phyloP scores from a whole-genome alignment of 1,139 yeast genomes.

The Blastobotrys illinoisensis region DNA sequence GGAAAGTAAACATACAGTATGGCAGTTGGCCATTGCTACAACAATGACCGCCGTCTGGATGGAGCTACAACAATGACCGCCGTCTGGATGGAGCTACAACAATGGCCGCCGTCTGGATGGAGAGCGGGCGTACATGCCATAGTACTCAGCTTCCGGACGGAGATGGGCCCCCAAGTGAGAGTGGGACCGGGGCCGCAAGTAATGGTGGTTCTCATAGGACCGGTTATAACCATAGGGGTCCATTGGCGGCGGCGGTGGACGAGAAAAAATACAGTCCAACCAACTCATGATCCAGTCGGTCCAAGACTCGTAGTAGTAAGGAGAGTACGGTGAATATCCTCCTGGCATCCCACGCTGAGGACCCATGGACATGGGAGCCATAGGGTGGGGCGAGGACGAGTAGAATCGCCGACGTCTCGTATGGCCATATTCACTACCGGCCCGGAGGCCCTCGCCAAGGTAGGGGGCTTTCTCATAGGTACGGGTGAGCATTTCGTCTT shows the following conservation, averaged over 20 bases:
- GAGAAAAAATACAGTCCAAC: neutral
- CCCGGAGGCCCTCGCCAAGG: neutral
- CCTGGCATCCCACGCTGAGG: neutral
- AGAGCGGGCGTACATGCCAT: neutral
- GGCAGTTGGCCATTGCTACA: no score
- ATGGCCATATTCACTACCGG: neutral
- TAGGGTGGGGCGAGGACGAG: neutral
- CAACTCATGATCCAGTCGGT: neutral
- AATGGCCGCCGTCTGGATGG: neutral
- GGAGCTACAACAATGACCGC: no score
- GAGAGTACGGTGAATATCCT: neutral
- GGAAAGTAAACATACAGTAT: neutral
- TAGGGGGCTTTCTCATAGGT: neutral
- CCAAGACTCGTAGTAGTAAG: constrained; percentile 1
- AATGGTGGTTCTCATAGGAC: neutral
- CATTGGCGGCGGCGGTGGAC: neutral
- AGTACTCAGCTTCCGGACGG: neutral
- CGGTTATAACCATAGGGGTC: neutral
- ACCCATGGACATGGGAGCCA: neutral
- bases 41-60: no score
- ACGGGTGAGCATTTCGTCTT: neutral
- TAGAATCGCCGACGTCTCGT: neutral
- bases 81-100: no score
- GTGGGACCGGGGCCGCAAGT: neutral
- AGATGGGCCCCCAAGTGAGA: neutral